phyloP scores from a whole-genome alignment of 2,329 filamentous ascomycete species.

The Cladobotryum mycophilum region DNA sequence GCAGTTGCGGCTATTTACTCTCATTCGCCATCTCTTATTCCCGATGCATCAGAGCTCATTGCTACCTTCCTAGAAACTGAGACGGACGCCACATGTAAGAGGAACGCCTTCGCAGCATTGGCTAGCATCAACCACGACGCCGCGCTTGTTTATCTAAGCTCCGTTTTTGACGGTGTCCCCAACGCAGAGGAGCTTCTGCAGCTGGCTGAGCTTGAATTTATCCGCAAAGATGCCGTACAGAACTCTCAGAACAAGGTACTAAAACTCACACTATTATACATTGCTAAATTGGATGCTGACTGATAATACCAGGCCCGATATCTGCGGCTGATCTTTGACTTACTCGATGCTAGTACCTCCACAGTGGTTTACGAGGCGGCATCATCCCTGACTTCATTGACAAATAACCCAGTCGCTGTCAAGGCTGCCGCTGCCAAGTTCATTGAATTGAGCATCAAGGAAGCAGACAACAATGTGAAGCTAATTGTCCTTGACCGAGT shows the following conservation, averaged over 20 bases:
- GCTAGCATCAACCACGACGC: conserved; percentile 90
- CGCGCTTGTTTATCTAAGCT: conserved; percentile 79
- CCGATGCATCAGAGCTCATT: conserved; percentile 89
- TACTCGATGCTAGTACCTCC: conserved; percentile 85
- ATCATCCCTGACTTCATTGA: conserved; percentile 87
- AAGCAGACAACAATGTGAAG: conserved; percentile 98
- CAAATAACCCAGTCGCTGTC: conserved; percentile 93
- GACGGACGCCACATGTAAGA: conserved; percentile 91
- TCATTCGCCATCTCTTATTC: conserved; percentile 86
- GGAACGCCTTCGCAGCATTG: conserved; percentile 92
- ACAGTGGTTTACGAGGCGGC: conserved; percentile 98
- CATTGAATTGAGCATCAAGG: conserved; percentile 94
- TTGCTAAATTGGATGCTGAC: conserved; percentile 17
- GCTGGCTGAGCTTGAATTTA: conserved; percentile 92
- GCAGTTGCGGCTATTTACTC: conserved; percentile 88
- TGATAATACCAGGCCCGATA: conserved; percentile 63
- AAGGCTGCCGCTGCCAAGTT: conserved; percentile 95
- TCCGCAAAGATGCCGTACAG: conserved; percentile 91
- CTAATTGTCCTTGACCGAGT: conserved; percentile 95
- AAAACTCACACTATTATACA: background rate
- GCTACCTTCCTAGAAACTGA: conserved; percentile 84
- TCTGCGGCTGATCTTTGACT: conserved; percentile 88
- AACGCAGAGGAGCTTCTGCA: conserved; percentile 93
- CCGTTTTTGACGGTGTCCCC: conserved; percentile 85
- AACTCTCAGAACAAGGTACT: conserved; percentile 87